A percentile compares a stretch with the other conserved stretches of the same genome.
These are phyloP conservation scores for Oenanthe sinensis DNA, from an alignment of 129 eudicot species.

Conservation along the genomic window DNA sequence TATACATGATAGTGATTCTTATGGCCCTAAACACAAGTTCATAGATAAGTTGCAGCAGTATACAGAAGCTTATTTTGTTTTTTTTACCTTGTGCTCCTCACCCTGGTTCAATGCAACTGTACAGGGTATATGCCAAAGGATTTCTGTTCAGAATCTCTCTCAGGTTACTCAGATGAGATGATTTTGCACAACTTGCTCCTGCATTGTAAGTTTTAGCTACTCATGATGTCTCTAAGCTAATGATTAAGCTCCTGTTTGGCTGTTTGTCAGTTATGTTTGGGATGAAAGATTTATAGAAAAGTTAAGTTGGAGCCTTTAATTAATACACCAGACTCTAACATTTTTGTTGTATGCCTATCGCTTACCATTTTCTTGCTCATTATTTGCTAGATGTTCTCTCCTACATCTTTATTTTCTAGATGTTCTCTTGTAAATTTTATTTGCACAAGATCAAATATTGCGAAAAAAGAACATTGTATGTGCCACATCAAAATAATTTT, in stretches of 20 bases:
- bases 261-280: not conserved
- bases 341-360: not conserved
- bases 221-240: not conserved
- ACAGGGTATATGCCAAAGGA: not conserved
- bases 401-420: not conserved
- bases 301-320: not conserved
- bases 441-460: not conserved
- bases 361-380: not conserved
- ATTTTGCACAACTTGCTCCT: not conserved
- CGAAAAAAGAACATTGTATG: not conserved
- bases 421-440: not conserved
- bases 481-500: not conserved
- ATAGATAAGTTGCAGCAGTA: conserved; percentile 1
- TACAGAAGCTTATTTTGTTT: not conserved
- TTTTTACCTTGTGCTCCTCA: not conserved
- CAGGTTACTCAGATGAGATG: not conserved
- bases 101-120: not conserved
- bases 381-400: not conserved
- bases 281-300: not conserved
- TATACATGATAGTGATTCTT: not conserved
- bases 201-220: not conserved
- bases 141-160: not conserved
- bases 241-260: not conserved
- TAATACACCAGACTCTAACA: not conserved
- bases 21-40: not conserved